Percentiles rank a stretch among this genome's conserved stretches.
These are phyloP conservation scores for Cavenderia fasciculata DNA, from an alignment of 78 protist species.

Conservation along the genomic window DNA sequence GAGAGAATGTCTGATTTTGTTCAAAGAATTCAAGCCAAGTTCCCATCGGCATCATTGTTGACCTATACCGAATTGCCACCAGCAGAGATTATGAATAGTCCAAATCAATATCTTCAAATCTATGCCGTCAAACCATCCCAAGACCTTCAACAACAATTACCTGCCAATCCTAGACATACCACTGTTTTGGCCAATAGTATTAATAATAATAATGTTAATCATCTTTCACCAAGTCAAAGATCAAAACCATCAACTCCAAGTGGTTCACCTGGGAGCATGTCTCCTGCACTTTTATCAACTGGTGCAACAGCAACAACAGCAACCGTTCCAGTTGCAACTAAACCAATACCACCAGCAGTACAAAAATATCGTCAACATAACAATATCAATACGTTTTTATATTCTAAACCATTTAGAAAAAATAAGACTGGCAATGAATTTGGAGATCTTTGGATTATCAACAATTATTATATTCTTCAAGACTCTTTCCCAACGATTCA, in stretches of 20 bases:
- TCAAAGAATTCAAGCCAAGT: slow-evolving; percentile 64
- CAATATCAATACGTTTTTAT: slow-evolving; percentile 63
- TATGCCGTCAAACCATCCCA: slow-evolving; percentile 60
- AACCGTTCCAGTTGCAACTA: background rate
- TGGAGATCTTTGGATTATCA: slow-evolving; percentile 82
- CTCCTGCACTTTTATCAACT: background rate
- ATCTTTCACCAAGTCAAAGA: background rate
- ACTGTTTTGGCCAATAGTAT: background rate
- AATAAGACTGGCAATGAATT: slow-evolving; percentile 62
- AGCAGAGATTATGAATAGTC: slow-evolving; percentile 24
- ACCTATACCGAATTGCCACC: slow-evolving; percentile 72
- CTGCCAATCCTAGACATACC: background rate
- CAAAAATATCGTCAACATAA: slow-evolving; percentile 62
- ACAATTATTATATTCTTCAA: slow-evolving; percentile 42
- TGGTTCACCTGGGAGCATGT: slow-evolving; percentile 7
- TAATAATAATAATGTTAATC: no score
- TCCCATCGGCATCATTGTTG: slow-evolving; percentile 79
- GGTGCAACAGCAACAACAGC: background rate
- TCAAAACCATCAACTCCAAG: background rate
- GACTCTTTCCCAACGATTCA: slow-evolving; percentile 81
- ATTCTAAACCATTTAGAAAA: slow-evolving; percentile 78
- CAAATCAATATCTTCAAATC: slow-evolving; percentile 57
- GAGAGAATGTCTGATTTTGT: slow-evolving; percentile 79
- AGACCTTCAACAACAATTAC: background rate
- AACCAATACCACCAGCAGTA: slow-evolving; percentile 35